Base-by-base conservation (phyloP, 352 stramenopile species). In the Globisporangium yorkense region DNA sequence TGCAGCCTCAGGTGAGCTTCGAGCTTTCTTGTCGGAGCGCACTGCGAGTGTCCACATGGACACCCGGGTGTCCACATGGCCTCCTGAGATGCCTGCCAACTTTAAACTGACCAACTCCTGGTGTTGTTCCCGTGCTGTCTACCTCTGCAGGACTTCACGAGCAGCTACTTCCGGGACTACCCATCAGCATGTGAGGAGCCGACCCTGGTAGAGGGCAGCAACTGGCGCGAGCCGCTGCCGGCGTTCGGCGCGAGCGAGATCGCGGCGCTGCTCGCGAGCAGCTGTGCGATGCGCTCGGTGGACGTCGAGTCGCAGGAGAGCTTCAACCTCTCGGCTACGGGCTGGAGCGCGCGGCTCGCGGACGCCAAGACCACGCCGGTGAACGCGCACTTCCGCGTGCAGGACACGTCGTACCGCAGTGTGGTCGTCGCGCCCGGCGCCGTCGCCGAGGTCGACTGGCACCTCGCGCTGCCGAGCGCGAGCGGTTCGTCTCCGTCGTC, bases 391-490 rank as follows among this genome's bases (percentile, higher is more conserved):
- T 88, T 89, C 51, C 69, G 67, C 27, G 24, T 89, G 52, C 64
- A 70, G 16, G 65, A 80, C 50, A 83, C 75, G 9, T 79, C 75
- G 40, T 51, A 68, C 1, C 57, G 72, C 24, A 68, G 73, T 39
- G 73, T 88, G 29, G 65, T 70, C 37, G 63, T 68, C 33, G 27
- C 79, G 10, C 80, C 80, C 0, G 27, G 74, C 0, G 78, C 77
- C 8, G 75, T 91, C 27, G 49, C 65, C 10, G 66, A 75, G 57
- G 74, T 86, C 43, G 78, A 88, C 63, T 89, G 80, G 80, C 69
- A 66, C 47, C 67, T 56, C 39, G 27, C 73, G 21, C 29, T 84
- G 9, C 59, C 69, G 37, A 31, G 2, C 37, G n/a, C n/a, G 21
- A 5, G 0, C 49, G n/a, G 43, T 13, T 5, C 18, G 49, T 53